A percentile compares a stretch with the other conserved stretches of the same genome.
Conservation (phyloP, 495 filamentous ascomycete species). For the Neurospora sp. region DNA sequence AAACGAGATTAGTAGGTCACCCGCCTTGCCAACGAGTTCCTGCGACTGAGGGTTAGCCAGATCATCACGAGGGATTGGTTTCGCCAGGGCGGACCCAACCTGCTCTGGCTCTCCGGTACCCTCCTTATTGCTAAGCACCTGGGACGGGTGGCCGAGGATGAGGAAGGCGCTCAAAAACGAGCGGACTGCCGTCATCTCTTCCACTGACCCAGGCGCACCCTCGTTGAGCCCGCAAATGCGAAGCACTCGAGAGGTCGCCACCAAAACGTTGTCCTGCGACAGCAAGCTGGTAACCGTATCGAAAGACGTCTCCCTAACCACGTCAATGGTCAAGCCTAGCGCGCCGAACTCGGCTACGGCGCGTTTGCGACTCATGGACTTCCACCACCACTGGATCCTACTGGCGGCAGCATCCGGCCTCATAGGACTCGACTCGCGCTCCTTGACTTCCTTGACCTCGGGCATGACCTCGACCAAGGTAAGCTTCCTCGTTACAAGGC, state of each 20-base stretch:
- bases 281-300: conserved; percentile 71
- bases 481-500: conserved; percentile 43
- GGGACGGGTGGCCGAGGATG: conserved; percentile 83
- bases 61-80: conserved; percentile 40
- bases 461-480: conserved; percentile 37
- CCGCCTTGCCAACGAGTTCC: conserved; percentile 80
- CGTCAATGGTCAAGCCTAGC: conserved; percentile 64
- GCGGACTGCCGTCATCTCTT: conserved; percentile 69
- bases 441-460: conserved; percentile 42
- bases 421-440: conserved; percentile 40
- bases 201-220: conserved; percentile 54
- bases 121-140: conserved; percentile 77
- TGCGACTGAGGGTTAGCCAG: conserved; percentile 49
- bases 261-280: conserved; percentile 62
- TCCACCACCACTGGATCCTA: conserved; percentile 74
- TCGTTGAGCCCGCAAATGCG: conserved; percentile 68
- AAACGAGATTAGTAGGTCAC: conserved; percentile 73
- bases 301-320: conserved; percentile 65
- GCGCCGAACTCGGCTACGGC: conserved; percentile 55
- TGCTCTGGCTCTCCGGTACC: conserved; percentile 67
- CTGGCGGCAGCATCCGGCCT: conserved; percentile 57
- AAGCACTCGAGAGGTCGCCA: conserved; percentile 60
- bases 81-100: conserved; percentile 34
- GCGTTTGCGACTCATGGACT: conserved; percentile 45
- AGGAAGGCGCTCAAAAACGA: conserved; percentile 90